Conservation (phyloP, 768 basidiomycete genomes). For the Floccularia luteovirens region DNA sequence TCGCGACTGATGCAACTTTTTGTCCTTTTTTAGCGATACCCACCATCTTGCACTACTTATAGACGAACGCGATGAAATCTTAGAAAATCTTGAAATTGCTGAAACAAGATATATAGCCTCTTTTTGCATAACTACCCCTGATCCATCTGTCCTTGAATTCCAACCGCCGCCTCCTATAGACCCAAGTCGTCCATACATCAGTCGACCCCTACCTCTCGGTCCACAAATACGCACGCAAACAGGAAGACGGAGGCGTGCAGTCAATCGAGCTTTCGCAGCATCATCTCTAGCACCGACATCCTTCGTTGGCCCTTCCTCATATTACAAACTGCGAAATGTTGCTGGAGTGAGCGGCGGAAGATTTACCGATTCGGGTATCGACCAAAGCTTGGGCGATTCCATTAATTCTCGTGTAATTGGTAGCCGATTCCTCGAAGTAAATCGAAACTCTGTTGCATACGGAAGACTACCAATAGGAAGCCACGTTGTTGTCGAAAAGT, state of each 20-base stretch:
- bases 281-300: conserved; percentile 71
- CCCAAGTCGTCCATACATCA: conserved; percentile 50
- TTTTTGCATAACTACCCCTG: conserved; percentile 66
- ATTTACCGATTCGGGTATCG: conserved; percentile 36
- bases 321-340: conserved; percentile 65
- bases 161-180: conserved; percentile 34
- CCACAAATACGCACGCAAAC: conserved; percentile 25
- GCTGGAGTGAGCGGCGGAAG: conserved; percentile 54
- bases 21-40: conserved; percentile 46
- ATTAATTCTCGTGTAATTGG: conserved; percentile 58
- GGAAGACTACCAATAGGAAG: conserved; percentile 58
- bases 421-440: conserved; percentile 67
- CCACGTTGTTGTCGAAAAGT: conserved; percentile 43
- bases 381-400: conserved; percentile 45
- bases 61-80: conserved; percentile 64
- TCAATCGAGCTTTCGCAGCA: conserved; percentile 58
- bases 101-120: conserved; percentile 74
- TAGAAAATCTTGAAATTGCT: conserved; percentile 77
- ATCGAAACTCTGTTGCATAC: conserved; percentile 47
- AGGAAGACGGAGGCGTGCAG: conserved; percentile 35
- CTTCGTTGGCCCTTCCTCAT: conserved; percentile 74
- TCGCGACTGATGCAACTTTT: conserved; percentile 2
- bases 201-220: conserved; percentile 55
- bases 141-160: conserved; percentile 61
- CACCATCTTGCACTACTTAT: conserved; percentile 60